phyloP scores from a whole-genome alignment of 768 basidiomycete genomes.

The Termitomyces sp. region DNA sequence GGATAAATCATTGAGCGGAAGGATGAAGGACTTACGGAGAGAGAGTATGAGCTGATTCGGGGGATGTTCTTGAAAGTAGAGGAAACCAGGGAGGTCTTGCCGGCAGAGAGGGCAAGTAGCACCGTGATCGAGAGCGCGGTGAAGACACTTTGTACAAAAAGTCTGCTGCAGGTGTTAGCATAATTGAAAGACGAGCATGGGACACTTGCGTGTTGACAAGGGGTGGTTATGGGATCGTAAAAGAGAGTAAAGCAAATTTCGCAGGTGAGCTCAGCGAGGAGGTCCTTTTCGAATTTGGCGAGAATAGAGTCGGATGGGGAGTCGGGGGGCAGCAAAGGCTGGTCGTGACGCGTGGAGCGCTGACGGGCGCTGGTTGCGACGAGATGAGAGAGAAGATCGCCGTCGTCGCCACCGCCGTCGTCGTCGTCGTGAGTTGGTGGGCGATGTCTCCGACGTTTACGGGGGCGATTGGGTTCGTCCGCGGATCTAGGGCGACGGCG shows the following conservation, averaged over 20 bases:
- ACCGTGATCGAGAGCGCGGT: constrained; percentile 87
- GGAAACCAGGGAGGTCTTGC: constrained; percentile 67
- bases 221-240: constrained; percentile 86
- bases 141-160: constrained; percentile 87
- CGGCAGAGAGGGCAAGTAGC: constrained; percentile 85
- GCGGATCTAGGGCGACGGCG: constrained; percentile 15
- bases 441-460: constrained; percentile 16
- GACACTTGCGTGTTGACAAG: constrained; percentile 86
- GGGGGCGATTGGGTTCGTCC: constrained; percentile 13
- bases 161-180: constrained; percentile 49
- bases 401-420: constrained; percentile 16
- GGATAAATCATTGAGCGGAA: constrained; percentile 7
- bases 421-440: constrained; percentile 25
- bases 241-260: constrained; percentile 88
- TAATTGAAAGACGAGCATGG: constrained; percentile 8
- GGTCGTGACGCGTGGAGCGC: constrained; percentile 29
- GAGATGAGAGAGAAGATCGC: constrained; percentile 39
- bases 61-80: constrained; percentile 81
- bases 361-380: constrained; percentile 29
- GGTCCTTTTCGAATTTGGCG: constrained; percentile 55
- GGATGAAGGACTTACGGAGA: constrained; percentile 49
- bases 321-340: constrained; percentile 28
- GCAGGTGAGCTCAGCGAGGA: constrained; percentile 74
- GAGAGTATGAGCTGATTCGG: constrained; percentile 69
- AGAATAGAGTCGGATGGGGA: constrained; percentile 27